phyloP scores from a whole-genome alignment of 345 rosid species.

The Eucalyptus guilfoylei region DNA sequence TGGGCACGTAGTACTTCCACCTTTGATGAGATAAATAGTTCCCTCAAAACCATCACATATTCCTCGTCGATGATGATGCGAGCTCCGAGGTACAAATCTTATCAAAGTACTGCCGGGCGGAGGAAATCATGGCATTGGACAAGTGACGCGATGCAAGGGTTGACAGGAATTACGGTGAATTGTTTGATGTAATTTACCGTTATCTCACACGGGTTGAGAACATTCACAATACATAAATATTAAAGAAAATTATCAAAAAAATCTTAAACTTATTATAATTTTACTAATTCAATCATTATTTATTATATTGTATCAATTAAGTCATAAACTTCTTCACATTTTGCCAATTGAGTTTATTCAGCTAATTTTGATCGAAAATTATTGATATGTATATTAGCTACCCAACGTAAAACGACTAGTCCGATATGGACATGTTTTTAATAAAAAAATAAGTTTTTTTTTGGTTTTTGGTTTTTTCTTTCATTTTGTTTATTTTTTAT shows the following conservation, averaged over 20 bases:
- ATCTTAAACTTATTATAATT: too few species aligned
- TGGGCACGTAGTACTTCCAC: neutral
- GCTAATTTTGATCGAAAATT: rapidly evolving
- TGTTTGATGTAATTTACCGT: neutral
- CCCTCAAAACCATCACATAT: neutral
- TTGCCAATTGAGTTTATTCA: too few species aligned
- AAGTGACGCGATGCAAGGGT: neutral
- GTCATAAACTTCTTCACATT: too few species aligned
- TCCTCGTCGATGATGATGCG: neutral
- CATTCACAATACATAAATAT: neutral
- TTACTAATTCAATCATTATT: too few species aligned
- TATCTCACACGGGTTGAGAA: neutral
- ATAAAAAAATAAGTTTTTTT: too few species aligned
- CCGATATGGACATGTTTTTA: too few species aligned
- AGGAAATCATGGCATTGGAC: neutral
- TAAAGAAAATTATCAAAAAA: neutral
- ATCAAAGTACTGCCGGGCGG: neutral
- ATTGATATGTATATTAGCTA: rapidly evolving
- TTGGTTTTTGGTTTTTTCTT: rapidly evolving
- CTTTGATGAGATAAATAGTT: neutral
- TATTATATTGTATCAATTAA: too few species aligned
- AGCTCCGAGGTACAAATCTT: neutral
- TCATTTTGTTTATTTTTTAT: too few species aligned
- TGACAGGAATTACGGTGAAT: neutral
- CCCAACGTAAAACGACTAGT: rapidly evolving